Evolutionary conservation across 2,329 filamentous ascomycete species (phyloP).

Genomic region (Talaromyces sp.): DNA sequence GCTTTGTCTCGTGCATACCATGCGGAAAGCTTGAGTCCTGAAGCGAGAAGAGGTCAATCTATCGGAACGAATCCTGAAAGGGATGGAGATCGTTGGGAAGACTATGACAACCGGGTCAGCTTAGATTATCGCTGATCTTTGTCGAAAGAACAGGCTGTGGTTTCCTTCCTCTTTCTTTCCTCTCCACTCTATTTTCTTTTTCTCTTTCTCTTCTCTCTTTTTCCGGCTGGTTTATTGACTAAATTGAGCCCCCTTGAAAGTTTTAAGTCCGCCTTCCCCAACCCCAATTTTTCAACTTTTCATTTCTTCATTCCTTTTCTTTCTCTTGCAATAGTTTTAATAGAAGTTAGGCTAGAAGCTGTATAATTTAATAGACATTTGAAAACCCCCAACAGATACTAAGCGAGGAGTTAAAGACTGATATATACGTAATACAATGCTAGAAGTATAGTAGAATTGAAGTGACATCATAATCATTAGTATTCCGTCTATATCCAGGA

Average conservation of each 20-base stretch:
- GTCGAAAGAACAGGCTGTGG: background rate
- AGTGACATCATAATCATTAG: too few species aligned
- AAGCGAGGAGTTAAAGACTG: too few species aligned
- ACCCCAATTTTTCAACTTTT: background rate
- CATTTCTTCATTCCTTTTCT: background rate
- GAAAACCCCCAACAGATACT: too few species aligned
- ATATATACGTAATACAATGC: too few species aligned
- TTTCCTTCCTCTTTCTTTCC: background rate
- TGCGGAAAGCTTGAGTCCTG: too few species aligned
- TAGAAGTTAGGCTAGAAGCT: background rate
- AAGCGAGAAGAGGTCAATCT: too few species aligned
- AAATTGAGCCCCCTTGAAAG: background rate
- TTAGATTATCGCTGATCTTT: background rate
- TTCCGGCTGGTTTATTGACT: background rate
- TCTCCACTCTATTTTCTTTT: background rate
- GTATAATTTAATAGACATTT: too few species aligned
- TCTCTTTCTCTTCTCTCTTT: background rate
- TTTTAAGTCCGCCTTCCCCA: background rate
- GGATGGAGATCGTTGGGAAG: too few species aligned
- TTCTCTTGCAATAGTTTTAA: background rate
- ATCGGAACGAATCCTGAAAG: too few species aligned
- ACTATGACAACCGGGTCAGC: background rate
- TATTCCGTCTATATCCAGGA: too few species aligned
- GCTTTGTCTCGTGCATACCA: background rate
- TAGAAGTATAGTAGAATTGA: too few species aligned